Conservation (phyloP, 2,329 filamentous ascomycete genomes). For the Raffaelea albimanens region DNA sequence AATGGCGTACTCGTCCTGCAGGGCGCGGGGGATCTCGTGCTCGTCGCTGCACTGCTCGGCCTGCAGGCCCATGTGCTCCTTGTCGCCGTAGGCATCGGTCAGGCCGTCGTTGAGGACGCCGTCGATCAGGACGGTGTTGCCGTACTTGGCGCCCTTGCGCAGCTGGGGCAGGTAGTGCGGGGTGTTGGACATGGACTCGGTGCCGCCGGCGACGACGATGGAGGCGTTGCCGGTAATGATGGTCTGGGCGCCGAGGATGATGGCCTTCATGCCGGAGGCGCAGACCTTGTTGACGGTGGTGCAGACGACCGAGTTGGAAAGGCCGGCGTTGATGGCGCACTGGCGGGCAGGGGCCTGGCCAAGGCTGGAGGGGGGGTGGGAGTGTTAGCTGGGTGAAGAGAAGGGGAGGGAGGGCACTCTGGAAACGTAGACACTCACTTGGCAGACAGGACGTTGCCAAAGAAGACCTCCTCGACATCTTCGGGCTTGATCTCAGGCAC, state of each 20-base stretch:
- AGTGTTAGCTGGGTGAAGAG: not conserved
- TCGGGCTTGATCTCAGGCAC: slow-evolving; percentile 78
- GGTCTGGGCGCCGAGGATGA: slow-evolving; percentile 89
- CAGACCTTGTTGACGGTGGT: slow-evolving; percentile 99
- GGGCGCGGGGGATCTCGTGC: slow-evolving; percentile 69
- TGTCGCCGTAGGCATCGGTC: slow-evolving; percentile 81
- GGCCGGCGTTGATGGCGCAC: slow-evolving; percentile 81
- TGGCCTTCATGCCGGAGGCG: slow-evolving; percentile 87
- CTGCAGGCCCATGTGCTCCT: slow-evolving; percentile 92
- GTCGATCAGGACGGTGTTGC: slow-evolving; percentile 80
- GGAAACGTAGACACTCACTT: slow-evolving; percentile 50
- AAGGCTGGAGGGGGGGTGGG: slow-evolving; percentile 44
- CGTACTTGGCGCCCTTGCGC: slow-evolving; percentile 86
- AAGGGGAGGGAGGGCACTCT: not conserved
- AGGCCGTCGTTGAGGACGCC: slow-evolving; percentile 91
- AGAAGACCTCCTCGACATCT: slow-evolving; percentile 92
- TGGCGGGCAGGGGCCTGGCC: slow-evolving; percentile 95
- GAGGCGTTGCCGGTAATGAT: slow-evolving; percentile 94
- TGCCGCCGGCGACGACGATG: slow-evolving; percentile 85
- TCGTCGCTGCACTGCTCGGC: slow-evolving; percentile 87
- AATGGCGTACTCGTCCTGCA: slow-evolving; percentile 94
- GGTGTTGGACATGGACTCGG: slow-evolving; percentile 97
- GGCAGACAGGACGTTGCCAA: slow-evolving; percentile 95
- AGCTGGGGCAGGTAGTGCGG: slow-evolving; percentile 90
- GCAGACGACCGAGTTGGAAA: slow-evolving; percentile 68